These are phyloP conservation scores for Dactylellina parvicollis DNA, from an alignment of 2,329 filamentous ascomycete genomes.

Conservation along the genomic window DNA sequence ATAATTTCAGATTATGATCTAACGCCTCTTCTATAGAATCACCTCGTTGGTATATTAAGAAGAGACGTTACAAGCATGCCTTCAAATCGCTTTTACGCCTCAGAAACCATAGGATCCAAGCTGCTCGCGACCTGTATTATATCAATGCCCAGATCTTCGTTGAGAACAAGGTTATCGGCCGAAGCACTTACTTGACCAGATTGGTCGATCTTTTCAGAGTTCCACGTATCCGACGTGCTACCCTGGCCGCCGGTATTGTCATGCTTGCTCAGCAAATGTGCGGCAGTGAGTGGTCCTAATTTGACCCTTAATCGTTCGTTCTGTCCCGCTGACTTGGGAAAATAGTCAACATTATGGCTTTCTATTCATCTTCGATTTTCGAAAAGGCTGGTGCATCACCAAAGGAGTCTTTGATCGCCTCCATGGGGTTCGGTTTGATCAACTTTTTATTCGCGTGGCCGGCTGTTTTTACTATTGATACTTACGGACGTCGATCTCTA, in stretches of 20 bases:
- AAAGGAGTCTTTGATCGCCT: constrained; percentile 70
- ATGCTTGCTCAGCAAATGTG: constrained; percentile 77
- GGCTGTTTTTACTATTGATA: constrained; percentile 74
- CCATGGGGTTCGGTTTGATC: constrained; percentile 72
- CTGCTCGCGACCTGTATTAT: constrained; percentile 72
- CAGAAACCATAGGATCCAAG: constrained; percentile 70
- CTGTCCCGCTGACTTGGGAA: constrained; percentile 55
- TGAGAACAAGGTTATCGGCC: constrained; percentile 61
- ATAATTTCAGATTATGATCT: not conserved
- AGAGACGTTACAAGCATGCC: constrained; percentile 70
- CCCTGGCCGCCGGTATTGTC: constrained; percentile 77
- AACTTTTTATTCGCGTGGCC: constrained; percentile 75
- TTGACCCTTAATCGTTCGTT: constrained; percentile 70
- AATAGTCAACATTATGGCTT: constrained; percentile 75
- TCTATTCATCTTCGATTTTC: constrained; percentile 76
- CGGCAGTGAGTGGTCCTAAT: constrained; percentile 60
- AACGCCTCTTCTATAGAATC: constrained; percentile 30
- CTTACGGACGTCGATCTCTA: constrained; percentile 71
- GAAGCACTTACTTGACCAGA: constrained; percentile 70
- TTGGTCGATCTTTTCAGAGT: constrained; percentile 75
- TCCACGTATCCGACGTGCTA: constrained; percentile 76
- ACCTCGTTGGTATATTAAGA: constrained; percentile 74
- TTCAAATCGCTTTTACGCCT: constrained; percentile 69
- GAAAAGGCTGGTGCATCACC: constrained; percentile 68
- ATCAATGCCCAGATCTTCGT: constrained; percentile 67